These are phyloP conservation scores for Telopea speciosissima DNA, from an alignment of 177 flowering plant genomes.

Conservation along the genomic window DNA sequence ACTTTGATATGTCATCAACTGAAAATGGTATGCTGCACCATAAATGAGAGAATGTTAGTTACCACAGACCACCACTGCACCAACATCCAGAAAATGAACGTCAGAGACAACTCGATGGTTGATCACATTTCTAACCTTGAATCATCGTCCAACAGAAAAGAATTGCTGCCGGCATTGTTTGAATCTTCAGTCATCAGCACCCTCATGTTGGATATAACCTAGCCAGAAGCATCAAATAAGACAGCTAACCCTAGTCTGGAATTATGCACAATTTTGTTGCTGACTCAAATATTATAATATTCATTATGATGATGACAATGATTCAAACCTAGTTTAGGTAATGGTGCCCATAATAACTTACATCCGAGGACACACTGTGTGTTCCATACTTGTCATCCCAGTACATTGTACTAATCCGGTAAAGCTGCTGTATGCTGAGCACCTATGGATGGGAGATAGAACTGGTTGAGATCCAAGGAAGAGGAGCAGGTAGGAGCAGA, in stretches of 20 bases:
- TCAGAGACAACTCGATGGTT: background rate
- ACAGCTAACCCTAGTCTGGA: constrained; percentile 10
- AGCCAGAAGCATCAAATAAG: constrained; percentile 7
- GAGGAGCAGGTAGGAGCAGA: background rate
- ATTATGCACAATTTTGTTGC: background rate
- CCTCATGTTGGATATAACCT: constrained; percentile 97
- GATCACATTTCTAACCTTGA: constrained; percentile 55
- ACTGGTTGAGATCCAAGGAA: constrained; percentile 16
- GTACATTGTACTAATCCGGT: constrained; percentile 98
- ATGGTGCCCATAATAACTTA: constrained; percentile 51
- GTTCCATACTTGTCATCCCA: constrained; percentile 99
- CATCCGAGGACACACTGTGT: constrained; percentile 85
- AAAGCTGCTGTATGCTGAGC: constrained; percentile 94
- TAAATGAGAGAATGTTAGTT: constrained; percentile 1
- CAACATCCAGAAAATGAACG: background rate
- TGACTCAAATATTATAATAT: constrained; percentile 4
- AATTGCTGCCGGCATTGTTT: constrained; percentile 92
- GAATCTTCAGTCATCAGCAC: constrained; percentile 98
- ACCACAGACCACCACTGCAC: background rate
- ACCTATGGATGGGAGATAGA: constrained; percentile 45
- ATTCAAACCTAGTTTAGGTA: constrained; percentile 27
- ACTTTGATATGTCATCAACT: constrained; percentile 48
- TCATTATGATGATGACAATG: constrained; percentile 10
- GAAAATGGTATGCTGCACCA: constrained; percentile 53
- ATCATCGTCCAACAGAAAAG: constrained; percentile 95